phyloP scores from a whole-genome alignment of 2,329 filamentous ascomycete species.

The Botryotinia narcissicola region DNA sequence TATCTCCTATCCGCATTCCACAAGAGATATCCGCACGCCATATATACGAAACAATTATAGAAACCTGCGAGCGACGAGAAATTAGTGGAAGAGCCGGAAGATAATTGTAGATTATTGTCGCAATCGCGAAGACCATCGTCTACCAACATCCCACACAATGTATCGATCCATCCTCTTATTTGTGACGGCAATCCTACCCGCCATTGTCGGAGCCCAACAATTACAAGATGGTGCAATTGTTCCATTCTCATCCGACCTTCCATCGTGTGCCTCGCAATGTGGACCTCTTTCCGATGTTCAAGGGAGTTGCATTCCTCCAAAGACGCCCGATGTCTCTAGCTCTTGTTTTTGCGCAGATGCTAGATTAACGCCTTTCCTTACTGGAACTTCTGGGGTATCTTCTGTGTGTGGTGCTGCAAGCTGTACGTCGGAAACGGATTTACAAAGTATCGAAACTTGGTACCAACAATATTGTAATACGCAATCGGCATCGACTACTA shows the following conservation, averaged over 20 bases:
- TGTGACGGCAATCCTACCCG: conserved; percentile 13
- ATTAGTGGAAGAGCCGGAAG: neutral
- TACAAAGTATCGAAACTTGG: conserved; percentile 64
- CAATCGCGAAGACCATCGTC: conserved; percentile 5
- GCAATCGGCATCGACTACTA: conserved; percentile 37
- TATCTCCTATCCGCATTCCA: neutral
- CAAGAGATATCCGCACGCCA: neutral
- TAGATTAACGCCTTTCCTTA: conserved; percentile 54
- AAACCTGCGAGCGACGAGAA: neutral
- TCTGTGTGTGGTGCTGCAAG: conserved; percentile 58
- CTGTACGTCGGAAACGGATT: conserved; percentile 50
- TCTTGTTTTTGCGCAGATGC: conserved; percentile 72
- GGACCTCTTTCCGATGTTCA: conserved; percentile 67
- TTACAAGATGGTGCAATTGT: conserved; percentile 43
- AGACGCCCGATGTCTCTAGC: conserved; percentile 53
- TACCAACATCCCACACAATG: conserved; percentile 3
- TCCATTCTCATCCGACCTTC: conserved; percentile 56
- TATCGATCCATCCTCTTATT: conserved; percentile 19
- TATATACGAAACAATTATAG: neutral
- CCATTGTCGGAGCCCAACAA: conserved; percentile 14
- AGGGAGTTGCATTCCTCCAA: conserved; percentile 64
- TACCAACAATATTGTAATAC: conserved; percentile 64
- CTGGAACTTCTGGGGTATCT: conserved; percentile 55
- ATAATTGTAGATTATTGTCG: neutral
- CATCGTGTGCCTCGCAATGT: conserved; percentile 60